These are phyloP conservation scores for Glaciozyma martinii DNA, from an alignment of 768 basidiomycete species.

Conservation along the genomic window DNA sequence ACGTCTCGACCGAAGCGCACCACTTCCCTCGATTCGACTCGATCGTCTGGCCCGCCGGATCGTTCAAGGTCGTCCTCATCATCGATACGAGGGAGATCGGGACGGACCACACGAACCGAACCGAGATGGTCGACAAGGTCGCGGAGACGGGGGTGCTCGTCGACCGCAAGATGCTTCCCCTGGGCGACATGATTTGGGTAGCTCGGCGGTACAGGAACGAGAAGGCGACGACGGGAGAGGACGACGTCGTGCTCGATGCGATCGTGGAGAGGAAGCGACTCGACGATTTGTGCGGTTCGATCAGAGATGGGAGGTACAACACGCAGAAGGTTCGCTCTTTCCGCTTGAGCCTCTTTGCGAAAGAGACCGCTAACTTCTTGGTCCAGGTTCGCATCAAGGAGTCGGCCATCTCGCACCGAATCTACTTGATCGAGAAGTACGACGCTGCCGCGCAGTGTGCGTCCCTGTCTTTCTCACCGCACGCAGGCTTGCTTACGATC, in stretches of 20 bases:
- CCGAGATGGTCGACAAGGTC: conserved; percentile 36
- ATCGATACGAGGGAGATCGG: conserved; percentile 42
- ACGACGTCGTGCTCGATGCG: conserved; percentile 44
- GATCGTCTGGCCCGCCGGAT: conserved; percentile 36
- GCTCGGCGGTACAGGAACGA: conserved; percentile 34
- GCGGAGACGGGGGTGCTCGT: conserved; percentile 37
- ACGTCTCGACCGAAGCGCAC: background rate
- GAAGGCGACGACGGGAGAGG: conserved; percentile 33
- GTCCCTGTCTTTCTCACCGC: background rate
- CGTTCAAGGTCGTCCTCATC: conserved; percentile 42
- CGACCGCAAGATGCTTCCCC: conserved; percentile 39
- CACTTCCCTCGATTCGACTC: conserved; percentile 27
- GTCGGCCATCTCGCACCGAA: conserved; percentile 40
- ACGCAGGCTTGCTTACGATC: background rate
- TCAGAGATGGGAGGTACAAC: conserved; percentile 41
- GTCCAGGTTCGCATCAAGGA: conserved; percentile 35
- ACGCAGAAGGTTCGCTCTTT: conserved; percentile 39
- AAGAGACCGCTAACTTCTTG: background rate
- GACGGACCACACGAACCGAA: conserved; percentile 35
- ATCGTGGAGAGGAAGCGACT: conserved; percentile 44
- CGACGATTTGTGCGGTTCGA: conserved; percentile 42
- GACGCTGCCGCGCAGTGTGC: conserved; percentile 13
- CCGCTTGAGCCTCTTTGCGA: background rate
- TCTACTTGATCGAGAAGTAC: conserved; percentile 43
- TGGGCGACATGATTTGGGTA: conserved; percentile 45